Percentiles rank a stretch among this genome's conserved stretches.
Evolutionary conservation across 2,329 filamentous ascomycete species (phyloP).

Genomic region (Diplodia scrobiculata): DNA sequence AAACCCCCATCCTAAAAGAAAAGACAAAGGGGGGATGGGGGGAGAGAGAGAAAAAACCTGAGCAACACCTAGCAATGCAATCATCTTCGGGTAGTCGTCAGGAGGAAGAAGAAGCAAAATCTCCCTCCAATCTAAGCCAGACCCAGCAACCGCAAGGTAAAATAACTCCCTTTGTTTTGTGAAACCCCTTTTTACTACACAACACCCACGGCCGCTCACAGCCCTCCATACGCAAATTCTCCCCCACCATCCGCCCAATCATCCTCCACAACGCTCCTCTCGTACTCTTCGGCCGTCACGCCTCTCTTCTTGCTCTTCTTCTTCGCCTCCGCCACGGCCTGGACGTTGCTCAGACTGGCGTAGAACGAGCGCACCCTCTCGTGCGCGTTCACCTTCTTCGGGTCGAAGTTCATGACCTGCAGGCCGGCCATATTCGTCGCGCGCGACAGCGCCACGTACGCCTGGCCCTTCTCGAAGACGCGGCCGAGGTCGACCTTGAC

Average conservation of each 20-base stretch:
- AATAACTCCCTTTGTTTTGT: not conserved
- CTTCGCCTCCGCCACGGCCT: conserved; percentile 45
- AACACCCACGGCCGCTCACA: not conserved
- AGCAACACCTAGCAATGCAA: not conserved
- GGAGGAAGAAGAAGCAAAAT: not conserved
- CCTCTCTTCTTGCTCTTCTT: conserved; percentile 20
- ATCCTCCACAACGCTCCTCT: conserved; percentile 37
- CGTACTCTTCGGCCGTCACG: conserved; percentile 38
- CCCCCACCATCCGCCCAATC: conserved; percentile 29
- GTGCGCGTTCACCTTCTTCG: conserved; percentile 91
- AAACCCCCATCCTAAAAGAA: not conserved
- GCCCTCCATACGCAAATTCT: conserved; percentile 24
- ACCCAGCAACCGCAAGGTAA: not conserved
- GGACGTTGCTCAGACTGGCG: conserved; percentile 73
- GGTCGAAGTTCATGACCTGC: conserved; percentile 86
- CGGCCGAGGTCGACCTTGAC: conserved; percentile 92
- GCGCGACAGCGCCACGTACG: conserved; percentile 93
- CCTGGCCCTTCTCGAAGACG: conserved; percentile 96
- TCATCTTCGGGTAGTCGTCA: not conserved
- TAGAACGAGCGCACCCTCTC: conserved; percentile 85
- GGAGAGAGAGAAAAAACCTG: no score
- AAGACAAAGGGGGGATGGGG: not conserved
- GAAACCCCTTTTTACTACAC: not conserved
- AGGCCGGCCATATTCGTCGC: conserved; percentile 84
- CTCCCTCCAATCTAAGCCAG: not conserved